Evolutionary conservation across 176 grass and related monocot genomes (phyloP).

Genomic region (Rhynchospora pubera): DNA sequence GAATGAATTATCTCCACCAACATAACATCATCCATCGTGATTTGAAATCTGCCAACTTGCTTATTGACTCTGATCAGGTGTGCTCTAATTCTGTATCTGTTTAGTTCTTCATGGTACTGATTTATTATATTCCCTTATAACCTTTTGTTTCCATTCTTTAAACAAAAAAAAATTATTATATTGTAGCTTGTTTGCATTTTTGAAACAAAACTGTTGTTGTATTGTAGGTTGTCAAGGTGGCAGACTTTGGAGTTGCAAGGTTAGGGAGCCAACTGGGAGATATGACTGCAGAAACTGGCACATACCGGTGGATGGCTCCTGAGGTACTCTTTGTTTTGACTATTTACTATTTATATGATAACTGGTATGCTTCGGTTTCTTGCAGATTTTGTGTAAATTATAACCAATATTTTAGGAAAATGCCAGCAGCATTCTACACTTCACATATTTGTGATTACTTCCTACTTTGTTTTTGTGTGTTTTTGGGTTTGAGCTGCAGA

Average conservation of each 20-base stretch:
- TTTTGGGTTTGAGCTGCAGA: not conserved
- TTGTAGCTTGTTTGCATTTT: constrained; percentile 26
- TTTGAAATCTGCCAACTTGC: constrained; percentile 86
- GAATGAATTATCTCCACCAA: constrained; percentile 86
- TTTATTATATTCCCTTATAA: constrained; percentile 18
- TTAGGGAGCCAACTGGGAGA: constrained; percentile 49
- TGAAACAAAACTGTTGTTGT: constrained; percentile 2
- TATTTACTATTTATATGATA: constrained; percentile 5
- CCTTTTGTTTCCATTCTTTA: constrained; percentile 24
- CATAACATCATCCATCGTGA: constrained; percentile 96
- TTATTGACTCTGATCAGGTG: constrained; percentile 64
- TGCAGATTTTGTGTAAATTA: not conserved
- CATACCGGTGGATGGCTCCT: constrained; percentile 99
- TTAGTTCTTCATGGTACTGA: not conserved
- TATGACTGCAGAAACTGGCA: constrained; percentile 98
- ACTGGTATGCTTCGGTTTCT: not conserved
- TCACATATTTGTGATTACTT: not conserved
- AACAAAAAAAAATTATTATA: not conserved
- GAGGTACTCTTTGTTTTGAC: constrained; percentile 42
- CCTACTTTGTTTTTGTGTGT: not conserved
- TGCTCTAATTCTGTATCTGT: constrained; percentile 11
- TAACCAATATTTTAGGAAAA: not conserved
- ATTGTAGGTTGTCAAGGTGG: constrained; percentile 76
- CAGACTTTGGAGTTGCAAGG: constrained; percentile 93
- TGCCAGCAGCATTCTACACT: not conserved